These are phyloP conservation scores for Trichoderma asperellum DNA, from an alignment of 2,329 filamentous ascomycete genomes.

Conservation along the genomic window DNA sequence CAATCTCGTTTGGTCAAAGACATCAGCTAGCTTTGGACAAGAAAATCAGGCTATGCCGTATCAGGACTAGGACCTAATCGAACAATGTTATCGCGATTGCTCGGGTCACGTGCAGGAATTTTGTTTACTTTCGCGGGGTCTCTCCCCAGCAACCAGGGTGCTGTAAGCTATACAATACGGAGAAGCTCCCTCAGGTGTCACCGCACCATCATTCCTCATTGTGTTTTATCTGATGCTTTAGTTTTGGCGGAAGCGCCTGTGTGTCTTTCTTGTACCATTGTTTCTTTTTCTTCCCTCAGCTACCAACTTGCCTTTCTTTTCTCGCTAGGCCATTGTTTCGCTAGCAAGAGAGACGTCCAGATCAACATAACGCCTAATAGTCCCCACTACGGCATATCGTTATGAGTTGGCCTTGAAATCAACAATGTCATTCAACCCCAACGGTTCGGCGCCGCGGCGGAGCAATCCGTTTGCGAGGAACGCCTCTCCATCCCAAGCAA, in stretches of 20 bases:
- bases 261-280: slow-evolving; percentile 33
- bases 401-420: slow-evolving; percentile 33
- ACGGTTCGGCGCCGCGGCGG: slow-evolving; percentile 65
- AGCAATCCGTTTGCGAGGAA: slow-evolving; percentile 79
- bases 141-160: slow-evolving; percentile 38
- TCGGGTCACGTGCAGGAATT: slow-evolving; percentile 19
- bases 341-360: background rate
- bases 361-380: slow-evolving; percentile 14
- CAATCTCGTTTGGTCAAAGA: slow-evolving; percentile 26
- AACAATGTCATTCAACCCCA: slow-evolving; percentile 44
- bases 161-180: slow-evolving; percentile 32
- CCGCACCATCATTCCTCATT: slow-evolving; percentile 32
- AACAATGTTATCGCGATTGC: slow-evolving; percentile 15
- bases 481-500: slow-evolving; percentile 66
- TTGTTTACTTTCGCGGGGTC: slow-evolving; percentile 31
- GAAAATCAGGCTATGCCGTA: background rate
- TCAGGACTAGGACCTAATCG: slow-evolving; percentile 5
- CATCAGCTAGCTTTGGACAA: background rate
- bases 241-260: slow-evolving; percentile 34
- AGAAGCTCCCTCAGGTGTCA: slow-evolving; percentile 29
- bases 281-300: slow-evolving; percentile 22
- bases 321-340: background rate
- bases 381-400: slow-evolving; percentile 29
- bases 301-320: background rate
- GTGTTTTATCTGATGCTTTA: slow-evolving; percentile 35